Evolutionary conservation across 2,329 filamentous ascomycete species (phyloP), one percentile per base, ranked within the genome.

Genomic region (Aspergillus vadensis): DNA sequence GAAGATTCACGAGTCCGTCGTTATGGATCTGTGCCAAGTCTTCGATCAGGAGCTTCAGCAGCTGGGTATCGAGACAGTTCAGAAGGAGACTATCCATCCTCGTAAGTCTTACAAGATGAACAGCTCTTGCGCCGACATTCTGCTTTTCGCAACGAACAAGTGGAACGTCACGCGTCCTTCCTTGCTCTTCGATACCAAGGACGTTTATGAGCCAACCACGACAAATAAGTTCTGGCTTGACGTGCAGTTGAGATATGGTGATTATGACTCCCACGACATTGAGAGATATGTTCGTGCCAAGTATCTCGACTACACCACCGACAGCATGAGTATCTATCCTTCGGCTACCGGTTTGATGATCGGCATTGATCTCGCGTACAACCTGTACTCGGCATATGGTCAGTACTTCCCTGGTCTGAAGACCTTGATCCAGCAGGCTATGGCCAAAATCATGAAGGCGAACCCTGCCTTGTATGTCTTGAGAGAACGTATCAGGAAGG

Each of bases 21-120:
- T 97, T 36, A 99, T 99, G 95, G 95, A 99, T 83, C 79, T 99
- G 72, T 98, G 95, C 69, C 96, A 99, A 74, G 95, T 99, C 14
- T 97, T 99, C 69, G 95, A 99, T 68, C 94, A 98, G 73, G 95
- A 99, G 75, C 81, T 99, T 47, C 95, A 99, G 76, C 92, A 95
- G 32, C 83, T 99, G 4, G 93, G 93, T 38, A 97, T 99, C 60
- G 95, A 99, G 78, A 96, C 92, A 2, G 95, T 98, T 4, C 95
- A 99, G 75, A 99, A 99, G 79, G 95, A 99, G 81, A 98, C 95
- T 0, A 99, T 99, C 61, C 95, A 99, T 82, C 95, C 95, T 55
- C 87, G 95, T 86, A 99, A 99, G 80, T 97, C 92, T 4, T 99
- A 99, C 86, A 99, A 99, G 86, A 99, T 99, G 95, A 99, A 99